Evolutionary conservation across 2,329 filamentous ascomycete genomes (phyloP), one percentile per base, ranked within the genome.

Genomic region (Botrytis byssoidea): DNA sequence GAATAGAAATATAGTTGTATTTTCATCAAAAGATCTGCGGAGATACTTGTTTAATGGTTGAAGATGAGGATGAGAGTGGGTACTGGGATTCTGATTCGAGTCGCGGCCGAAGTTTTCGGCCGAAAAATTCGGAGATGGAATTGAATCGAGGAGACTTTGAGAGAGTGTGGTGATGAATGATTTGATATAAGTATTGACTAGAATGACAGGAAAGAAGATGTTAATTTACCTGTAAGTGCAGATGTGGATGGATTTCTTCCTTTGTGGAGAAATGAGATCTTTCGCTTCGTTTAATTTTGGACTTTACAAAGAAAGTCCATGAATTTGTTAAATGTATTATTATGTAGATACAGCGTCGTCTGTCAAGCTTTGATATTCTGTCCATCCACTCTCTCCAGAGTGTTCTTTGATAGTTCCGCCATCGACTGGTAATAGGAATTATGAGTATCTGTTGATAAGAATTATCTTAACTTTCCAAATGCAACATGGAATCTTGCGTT

Each of bases 131-230:
- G 61, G 61, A 18, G 25, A 63, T 63, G 25, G 7, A 18, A 20
- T 44, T 16, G 0, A 8, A 10, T 42, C 6, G 60, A 18, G 22
- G 25, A 0, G 2, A 0, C 0, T 40, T 22, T 12, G 10, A 37
- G 5, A 10, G 32, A 5, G 10, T 2, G 20, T 22, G 20, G 16
- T 10, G 25, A 18, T 9, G 29, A 4, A 10, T 18, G 25, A 16
- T 8, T 29, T 8, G 3, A 40, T 29, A 1, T 16, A 4, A n/a
- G 14, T 29, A 29, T 57, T 57, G 14, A 1, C 29, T 57, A 3
- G 2, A 6, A 57, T 57, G n/a, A 29, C 29, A 10, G 3, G 51
- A 18, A 29, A 6, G 51, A 57, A 57, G 51, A 29, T 29, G 6
- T 1, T 0, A 29, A 8, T 32, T 32, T 29, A 18, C 8, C 12